These are phyloP conservation scores for Aureobasidium sp. DNA, from an alignment of 2,329 filamentous ascomycete species.

Conservation along the genomic window DNA sequence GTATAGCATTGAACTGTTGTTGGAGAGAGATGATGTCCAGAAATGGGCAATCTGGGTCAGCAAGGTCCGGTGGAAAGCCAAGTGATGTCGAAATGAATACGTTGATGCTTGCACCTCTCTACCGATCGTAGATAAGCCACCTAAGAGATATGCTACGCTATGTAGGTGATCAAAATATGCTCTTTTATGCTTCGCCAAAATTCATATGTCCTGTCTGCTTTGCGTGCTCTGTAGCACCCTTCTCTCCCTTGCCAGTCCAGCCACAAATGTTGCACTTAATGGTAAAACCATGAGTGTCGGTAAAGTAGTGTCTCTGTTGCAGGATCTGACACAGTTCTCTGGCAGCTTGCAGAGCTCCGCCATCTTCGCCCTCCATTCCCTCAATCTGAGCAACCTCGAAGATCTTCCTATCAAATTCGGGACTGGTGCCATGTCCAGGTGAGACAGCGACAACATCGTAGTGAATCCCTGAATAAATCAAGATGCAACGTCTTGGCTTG, in stretches of 20 bases:
- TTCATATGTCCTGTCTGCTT: slow-evolving; percentile 52
- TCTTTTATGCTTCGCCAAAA: slow-evolving; percentile 39
- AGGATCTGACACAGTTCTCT: slow-evolving; percentile 49
- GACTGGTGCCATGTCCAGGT: slow-evolving; percentile 53
- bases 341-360: slow-evolving; percentile 53
- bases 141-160: neutral
- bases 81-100: neutral
- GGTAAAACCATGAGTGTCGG: slow-evolving; percentile 73
- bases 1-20: slow-evolving; percentile 64
- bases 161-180: neutral
- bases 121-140: neutral
- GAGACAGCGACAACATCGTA: slow-evolving; percentile 84
- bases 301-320: slow-evolving; percentile 72
- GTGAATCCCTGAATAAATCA: slow-evolving; percentile 88
- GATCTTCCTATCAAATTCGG: slow-evolving; percentile 73
- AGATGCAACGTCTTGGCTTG: slow-evolving; percentile 60
- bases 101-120: neutral
- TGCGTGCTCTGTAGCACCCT: slow-evolving; percentile 56
- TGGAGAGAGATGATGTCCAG: slow-evolving; percentile 63
- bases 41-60: slow-evolving; percentile 67
- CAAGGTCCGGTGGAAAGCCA: slow-evolving; percentile 62
- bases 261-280: slow-evolving; percentile 71
- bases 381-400: slow-evolving; percentile 45
- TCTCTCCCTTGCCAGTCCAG: slow-evolving; percentile 60
- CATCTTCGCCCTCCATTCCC: slow-evolving; percentile 37